These are phyloP conservation scores for Solanum gandarillasii DNA, from an alignment of 257 asterid species.

Conservation along the genomic window DNA sequence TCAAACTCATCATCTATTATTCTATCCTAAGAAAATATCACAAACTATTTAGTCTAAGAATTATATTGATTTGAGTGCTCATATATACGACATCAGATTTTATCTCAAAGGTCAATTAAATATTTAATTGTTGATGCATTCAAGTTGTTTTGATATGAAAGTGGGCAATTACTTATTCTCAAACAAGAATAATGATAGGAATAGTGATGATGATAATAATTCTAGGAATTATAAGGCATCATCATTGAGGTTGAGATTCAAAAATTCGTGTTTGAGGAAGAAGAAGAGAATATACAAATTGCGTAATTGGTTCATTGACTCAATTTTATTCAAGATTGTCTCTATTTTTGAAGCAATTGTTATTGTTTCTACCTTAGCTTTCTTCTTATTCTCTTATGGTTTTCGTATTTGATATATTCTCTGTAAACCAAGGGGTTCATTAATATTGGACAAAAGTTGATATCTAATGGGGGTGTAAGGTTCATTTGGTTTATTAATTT, in stretches of 20 bases:
- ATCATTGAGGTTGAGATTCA: slow-evolving; percentile 36
- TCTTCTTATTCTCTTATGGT: too few species aligned
- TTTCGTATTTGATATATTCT: slow-evolving; percentile 28
- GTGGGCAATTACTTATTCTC: slow-evolving; percentile 26
- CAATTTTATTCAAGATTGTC: slow-evolving; percentile 43
- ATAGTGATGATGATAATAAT: background rate
- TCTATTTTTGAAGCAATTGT: slow-evolving; percentile 50
- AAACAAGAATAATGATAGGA: slow-evolving; percentile 13
- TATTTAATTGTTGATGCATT: background rate
- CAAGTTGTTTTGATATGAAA: slow-evolving; percentile 24
- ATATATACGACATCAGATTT: background rate
- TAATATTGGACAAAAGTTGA: background rate
- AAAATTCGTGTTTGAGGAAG: slow-evolving; percentile 26
- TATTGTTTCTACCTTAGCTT: slow-evolving; percentile 35
- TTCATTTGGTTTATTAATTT: background rate
- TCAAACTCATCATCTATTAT: background rate
- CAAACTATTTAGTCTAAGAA: background rate
- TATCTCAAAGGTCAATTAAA: background rate
- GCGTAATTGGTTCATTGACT: slow-evolving; percentile 46
- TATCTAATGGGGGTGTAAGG: background rate
- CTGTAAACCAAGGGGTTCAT: background rate
- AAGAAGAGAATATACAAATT: slow-evolving; percentile 22
- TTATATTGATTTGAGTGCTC: background rate
- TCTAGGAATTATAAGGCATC: background rate
- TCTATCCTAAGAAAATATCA: background rate